Percentiles rank a stretch among this genome's conserved stretches.
Conservation (phyloP, 768 basidiomycete genomes). For the Hypholoma fasciculare region DNA sequence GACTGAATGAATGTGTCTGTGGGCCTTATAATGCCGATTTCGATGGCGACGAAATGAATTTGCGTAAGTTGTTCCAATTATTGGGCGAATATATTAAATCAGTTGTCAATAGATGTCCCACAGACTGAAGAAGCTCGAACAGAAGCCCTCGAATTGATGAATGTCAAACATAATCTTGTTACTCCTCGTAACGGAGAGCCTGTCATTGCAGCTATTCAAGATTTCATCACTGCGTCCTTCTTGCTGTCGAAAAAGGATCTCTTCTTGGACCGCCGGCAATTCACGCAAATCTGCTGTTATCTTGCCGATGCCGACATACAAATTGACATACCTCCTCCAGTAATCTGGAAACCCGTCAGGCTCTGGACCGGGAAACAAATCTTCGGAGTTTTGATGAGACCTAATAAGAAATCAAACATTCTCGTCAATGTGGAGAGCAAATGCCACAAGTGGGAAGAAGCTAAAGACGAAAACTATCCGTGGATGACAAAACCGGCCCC, state of each 20-base stretch:
- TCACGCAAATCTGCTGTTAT: conserved; percentile 96
- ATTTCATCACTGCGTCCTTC: conserved; percentile 98
- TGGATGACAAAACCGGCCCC: conserved; percentile 59
- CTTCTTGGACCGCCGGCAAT: conserved; percentile 92
- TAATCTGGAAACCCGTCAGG: conserved; percentile 88
- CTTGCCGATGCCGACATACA: conserved; percentile 88
- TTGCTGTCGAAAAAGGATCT: conserved; percentile 90
- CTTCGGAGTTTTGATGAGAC: conserved; percentile 96
- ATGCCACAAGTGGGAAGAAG: conserved; percentile 87
- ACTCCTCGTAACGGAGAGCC: conserved; percentile 98
- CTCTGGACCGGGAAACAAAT: conserved; percentile 99
- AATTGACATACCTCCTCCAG: conserved; percentile 94
- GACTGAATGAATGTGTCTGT: conserved; percentile 98
- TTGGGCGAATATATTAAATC: neutral
- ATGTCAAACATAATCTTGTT: conserved; percentile 93
- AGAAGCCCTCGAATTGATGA: conserved; percentile 97
- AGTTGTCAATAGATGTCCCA: conserved; percentile 72
- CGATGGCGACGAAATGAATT: conserved; percentile 99
- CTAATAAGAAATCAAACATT: conserved; percentile 80
- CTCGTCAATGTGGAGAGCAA: conserved; percentile 95
- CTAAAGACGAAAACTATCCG: conserved; percentile 61
- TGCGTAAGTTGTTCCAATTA: conserved; percentile 59
- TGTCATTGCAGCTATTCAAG: conserved; percentile 98
- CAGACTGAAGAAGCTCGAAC: conserved; percentile 98
- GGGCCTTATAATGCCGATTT: conserved; percentile 99